These are phyloP conservation scores for Potentilla sterilis DNA, from an alignment of 306 rosid genomes.

Conservation along the genomic window DNA sequence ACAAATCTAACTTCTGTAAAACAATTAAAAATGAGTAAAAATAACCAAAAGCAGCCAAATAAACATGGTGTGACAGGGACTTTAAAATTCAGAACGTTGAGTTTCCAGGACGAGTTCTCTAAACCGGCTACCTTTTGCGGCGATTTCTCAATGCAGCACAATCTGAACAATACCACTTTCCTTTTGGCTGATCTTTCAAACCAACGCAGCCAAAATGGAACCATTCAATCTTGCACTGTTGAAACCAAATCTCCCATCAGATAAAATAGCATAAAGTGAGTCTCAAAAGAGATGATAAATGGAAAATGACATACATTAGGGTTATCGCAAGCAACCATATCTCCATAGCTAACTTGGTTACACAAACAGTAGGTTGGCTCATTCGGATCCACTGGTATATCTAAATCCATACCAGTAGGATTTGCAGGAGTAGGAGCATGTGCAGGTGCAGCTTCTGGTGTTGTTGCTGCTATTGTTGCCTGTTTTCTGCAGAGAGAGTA, in stretches of 20 bases:
- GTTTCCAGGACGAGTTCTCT: background rate
- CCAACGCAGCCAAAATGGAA: constrained; percentile 67
- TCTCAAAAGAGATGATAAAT: background rate
- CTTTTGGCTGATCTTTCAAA: constrained; percentile 55
- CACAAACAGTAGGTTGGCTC: constrained; percentile 64
- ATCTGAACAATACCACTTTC: constrained; percentile 56
- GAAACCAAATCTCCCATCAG: constrained; percentile 16
- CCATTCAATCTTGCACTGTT: constrained; percentile 64
- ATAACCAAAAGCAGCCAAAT: background rate
- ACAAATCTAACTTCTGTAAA: background rate
- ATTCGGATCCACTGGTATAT: constrained; percentile 55
- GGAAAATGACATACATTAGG: constrained; percentile 33
- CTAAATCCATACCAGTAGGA: constrained; percentile 50
- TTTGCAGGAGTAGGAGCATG: constrained; percentile 29
- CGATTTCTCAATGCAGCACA: constrained; percentile 37
- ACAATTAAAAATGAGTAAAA: background rate
- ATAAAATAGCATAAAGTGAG: background rate
- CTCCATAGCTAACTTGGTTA: constrained; percentile 59
- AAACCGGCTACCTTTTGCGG: constrained; percentile 45
- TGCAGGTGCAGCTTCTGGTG: constrained; percentile 28
- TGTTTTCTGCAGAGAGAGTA: constrained; percentile 35
- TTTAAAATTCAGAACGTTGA: background rate
- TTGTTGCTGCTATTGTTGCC: constrained; percentile 27
- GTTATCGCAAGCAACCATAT: constrained; percentile 69
- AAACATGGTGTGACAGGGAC: background rate